Percentiles rank a stretch among this genome's conserved stretches.
These are phyloP conservation scores for Turritis glabra DNA, from an alignment of 345 rosid species.

Conservation along the genomic window DNA sequence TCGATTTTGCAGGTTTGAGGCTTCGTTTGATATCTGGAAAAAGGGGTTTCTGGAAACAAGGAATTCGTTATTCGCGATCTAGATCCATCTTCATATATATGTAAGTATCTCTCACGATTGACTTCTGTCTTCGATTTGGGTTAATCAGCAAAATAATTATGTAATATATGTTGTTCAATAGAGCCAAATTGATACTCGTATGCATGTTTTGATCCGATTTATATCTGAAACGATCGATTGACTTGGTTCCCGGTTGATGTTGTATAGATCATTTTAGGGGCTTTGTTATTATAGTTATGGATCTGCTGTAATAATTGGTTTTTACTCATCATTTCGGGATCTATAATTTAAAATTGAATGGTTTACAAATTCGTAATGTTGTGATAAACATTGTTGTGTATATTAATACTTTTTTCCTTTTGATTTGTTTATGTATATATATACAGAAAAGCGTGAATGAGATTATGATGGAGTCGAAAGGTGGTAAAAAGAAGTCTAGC, in stretches of 20 bases:
- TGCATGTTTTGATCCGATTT: too few species aligned
- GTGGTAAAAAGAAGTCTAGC: constrained; percentile 90
- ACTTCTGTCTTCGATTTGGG: not conserved
- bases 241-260: too few species aligned
- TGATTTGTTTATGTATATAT: not conserved
- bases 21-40: constrained; percentile 33
- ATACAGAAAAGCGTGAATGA: constrained; percentile 68
- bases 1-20: constrained; percentile 34
- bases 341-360: too few species aligned
- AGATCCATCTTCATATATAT: not conserved
- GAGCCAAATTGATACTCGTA: too few species aligned
- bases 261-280: too few species aligned
- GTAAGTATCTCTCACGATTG: constrained; percentile 21
- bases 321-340: too few species aligned
- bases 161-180: too few species aligned
- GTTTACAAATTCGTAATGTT: not conserved
- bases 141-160: not conserved
- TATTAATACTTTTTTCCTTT: not conserved
- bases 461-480: constrained; percentile 89
- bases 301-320: too few species aligned
- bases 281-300: too few species aligned
- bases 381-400: not conserved
- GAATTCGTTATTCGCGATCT: not conserved
- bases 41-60: constrained; percentile 8
- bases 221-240: too few species aligned